phyloP scores from a whole-genome alignment of 2,329 filamentous ascomycete species.

The Arthrobotrys sphaeroides region DNA sequence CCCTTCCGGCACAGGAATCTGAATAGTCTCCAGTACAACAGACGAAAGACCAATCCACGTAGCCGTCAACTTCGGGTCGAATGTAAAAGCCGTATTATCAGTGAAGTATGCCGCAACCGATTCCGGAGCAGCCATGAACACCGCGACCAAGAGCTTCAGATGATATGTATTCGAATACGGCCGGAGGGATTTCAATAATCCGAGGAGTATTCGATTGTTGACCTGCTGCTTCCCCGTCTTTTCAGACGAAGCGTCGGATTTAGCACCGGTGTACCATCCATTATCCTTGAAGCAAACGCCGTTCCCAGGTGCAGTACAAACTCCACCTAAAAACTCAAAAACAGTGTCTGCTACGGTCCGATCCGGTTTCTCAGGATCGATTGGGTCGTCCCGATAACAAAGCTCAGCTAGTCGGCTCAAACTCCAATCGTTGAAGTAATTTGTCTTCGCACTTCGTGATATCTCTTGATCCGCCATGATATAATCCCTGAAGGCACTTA shows the following conservation, averaged over 20 bases:
- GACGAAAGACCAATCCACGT: conserved; percentile 96
- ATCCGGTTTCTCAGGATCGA: conserved; percentile 64
- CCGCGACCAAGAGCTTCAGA: conserved; percentile 79
- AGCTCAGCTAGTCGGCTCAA: conserved; percentile 76
- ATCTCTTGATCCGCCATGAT: conserved; percentile 80
- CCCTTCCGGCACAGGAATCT: conserved; percentile 75
- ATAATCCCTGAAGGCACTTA: conserved; percentile 74
- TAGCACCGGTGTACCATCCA: conserved; percentile 78
- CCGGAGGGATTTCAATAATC: conserved; percentile 79
- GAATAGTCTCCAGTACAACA: conserved; percentile 82
- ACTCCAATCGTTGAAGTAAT: conserved; percentile 77
- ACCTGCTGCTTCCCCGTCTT: conserved; percentile 73
- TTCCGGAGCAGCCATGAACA: conserved; percentile 84
- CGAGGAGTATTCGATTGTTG: conserved; percentile 79
- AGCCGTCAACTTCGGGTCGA: conserved; percentile 89
- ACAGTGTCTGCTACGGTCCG: conserved; percentile 73
- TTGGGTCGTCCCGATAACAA: conserved; percentile 68
- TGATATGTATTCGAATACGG: conserved; percentile 85
- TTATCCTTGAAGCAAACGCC: conserved; percentile 79
- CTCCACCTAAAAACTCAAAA: conserved; percentile 77
- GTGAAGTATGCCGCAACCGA: conserved; percentile 87
- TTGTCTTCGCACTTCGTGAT: conserved; percentile 76
- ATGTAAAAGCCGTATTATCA: conserved; percentile 79
- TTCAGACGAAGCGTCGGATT: conserved; percentile 62
- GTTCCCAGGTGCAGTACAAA: conserved; percentile 77